A percentile compares a stretch with the other conserved stretches of the same genome.
These are phyloP conservation scores for Juglanconis oblonga DNA, from an alignment of 2,329 filamentous ascomycete species.

Conservation along the genomic window DNA sequence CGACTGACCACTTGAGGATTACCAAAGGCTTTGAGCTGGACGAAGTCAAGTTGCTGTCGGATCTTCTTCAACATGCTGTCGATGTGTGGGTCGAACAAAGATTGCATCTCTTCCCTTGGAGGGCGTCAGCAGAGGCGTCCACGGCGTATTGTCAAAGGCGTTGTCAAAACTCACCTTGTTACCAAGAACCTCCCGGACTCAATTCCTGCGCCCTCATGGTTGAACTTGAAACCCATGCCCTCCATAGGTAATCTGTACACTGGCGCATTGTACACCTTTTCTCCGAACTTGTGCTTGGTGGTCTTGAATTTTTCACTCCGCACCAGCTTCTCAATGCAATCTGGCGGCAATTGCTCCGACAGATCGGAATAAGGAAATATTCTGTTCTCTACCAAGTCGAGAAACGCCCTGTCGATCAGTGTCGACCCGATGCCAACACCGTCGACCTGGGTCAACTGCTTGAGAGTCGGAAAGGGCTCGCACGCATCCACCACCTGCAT, in stretches of 20 bases:
- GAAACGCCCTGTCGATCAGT: slow-evolving; percentile 43
- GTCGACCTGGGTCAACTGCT: slow-evolving; percentile 35
- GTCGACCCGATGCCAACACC: slow-evolving; percentile 45
- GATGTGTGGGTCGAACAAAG: slow-evolving; percentile 41
- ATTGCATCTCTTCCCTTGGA: slow-evolving; percentile 39
- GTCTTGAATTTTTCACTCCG: slow-evolving; percentile 37
- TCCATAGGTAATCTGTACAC: slow-evolving; percentile 42
- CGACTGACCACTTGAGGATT: slow-evolving; percentile 33
- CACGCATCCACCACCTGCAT: slow-evolving; percentile 36
- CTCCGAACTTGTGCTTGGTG: slow-evolving; percentile 41
- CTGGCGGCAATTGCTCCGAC: slow-evolving; percentile 30
- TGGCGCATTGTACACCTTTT: slow-evolving; percentile 38
- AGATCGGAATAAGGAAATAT: slow-evolving; percentile 35
- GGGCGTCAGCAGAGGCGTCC: slow-evolving; percentile 3
- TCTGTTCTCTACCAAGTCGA: slow-evolving; percentile 35
- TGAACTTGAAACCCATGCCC: slow-evolving; percentile 38
- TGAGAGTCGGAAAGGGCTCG: slow-evolving; percentile 25
- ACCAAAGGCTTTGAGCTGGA: slow-evolving; percentile 27
- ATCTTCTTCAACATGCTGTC: slow-evolving; percentile 37
- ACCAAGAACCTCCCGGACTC: slow-evolving; percentile 40
- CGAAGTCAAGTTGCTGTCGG: slow-evolving; percentile 38
- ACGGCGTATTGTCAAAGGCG: background rate
- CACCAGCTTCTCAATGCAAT: slow-evolving; percentile 35
- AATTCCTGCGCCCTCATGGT: slow-evolving; percentile 34
- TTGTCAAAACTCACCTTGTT: slow-evolving; percentile 29